These are phyloP conservation scores for Sideroxylon spinosum DNA, from an alignment of 179 eudicot genomes.

Conservation along the genomic window DNA sequence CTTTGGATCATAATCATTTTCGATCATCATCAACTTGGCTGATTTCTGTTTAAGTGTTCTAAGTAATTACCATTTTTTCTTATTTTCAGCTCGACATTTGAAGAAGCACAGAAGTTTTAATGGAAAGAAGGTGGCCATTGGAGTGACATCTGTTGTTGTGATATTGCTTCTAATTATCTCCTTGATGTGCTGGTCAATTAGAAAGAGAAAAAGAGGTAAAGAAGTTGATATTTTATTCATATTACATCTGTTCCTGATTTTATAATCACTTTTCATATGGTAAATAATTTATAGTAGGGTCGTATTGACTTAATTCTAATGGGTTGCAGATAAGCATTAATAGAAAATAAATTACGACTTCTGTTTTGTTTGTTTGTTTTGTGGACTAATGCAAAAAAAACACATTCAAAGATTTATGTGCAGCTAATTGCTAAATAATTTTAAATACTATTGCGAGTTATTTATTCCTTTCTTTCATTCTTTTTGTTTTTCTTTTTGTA, in stretches of 20 bases:
- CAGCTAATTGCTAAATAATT: no score
- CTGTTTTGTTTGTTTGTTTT: no score
- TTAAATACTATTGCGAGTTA: no score
- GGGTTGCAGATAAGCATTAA: no score
- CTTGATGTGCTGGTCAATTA: background rate
- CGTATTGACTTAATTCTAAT: no score
- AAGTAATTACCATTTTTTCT: background rate
- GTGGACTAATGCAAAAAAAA: no score
- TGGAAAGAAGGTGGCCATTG: background rate
- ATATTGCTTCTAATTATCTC: background rate
- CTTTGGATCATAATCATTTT: background rate
- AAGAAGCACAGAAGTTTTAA: no score
- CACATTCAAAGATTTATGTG: no score
- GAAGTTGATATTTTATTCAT: background rate
- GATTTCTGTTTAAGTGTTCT: background rate
- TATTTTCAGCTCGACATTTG: conserved; percentile 1
- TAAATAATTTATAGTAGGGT: background rate
- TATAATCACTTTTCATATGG: background rate
- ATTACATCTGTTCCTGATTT: background rate
- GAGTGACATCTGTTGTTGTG: background rate
- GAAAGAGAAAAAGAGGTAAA: conserved; percentile 10
- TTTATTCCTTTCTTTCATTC: no score
- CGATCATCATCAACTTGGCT: background rate
- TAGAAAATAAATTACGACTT: no score
- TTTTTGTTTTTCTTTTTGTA: no score